phyloP scores from a whole-genome alignment of 1,284 basidiomycete species.

The Cerrena zonata region DNA sequence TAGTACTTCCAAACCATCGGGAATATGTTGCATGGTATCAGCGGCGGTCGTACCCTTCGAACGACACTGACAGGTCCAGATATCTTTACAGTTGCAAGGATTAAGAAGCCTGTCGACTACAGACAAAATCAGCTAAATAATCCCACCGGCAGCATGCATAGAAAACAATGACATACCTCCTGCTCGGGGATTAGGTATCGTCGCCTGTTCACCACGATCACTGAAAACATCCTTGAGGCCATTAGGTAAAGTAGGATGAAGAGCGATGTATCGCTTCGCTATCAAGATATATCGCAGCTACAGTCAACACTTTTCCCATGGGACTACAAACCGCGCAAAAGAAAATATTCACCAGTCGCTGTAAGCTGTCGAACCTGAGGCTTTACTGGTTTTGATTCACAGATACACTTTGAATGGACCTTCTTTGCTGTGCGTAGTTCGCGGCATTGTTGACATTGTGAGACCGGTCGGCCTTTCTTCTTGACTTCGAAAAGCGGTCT shows the following conservation, averaged over 20 bases:
- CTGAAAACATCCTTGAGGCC: slow-evolving; percentile 18
- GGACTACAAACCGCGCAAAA: too few relatives aligned
- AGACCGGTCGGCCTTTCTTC: slow-evolving; percentile 77
- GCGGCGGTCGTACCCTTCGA: slow-evolving; percentile 17
- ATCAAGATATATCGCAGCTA: too few relatives aligned
- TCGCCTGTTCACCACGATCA: background rate
- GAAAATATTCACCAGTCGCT: slow-evolving; percentile 10
- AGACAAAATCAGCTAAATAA: slow-evolving; percentile 7
- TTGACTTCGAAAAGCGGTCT: slow-evolving; percentile 75
- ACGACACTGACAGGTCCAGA: slow-evolving; percentile 52
- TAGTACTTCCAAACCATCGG: slow-evolving; percentile 38
- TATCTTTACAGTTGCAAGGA: slow-evolving; percentile 55
- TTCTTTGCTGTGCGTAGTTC: slow-evolving; percentile 71
- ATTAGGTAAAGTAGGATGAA: slow-evolving; percentile 26
- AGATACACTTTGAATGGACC: slow-evolving; percentile 65
- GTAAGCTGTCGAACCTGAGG: slow-evolving; percentile 11
- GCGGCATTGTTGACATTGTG: slow-evolving; percentile 73
- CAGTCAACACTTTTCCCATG: too few relatives aligned
- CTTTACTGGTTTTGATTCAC: slow-evolving; percentile 20
- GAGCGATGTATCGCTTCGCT: slow-evolving; percentile 20
- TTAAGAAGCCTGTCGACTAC: slow-evolving; percentile 38
- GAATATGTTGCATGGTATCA: slow-evolving; percentile 7
- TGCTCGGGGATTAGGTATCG: slow-evolving; percentile 9
- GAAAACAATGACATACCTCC: slow-evolving; percentile 8
- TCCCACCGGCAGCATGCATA: slow-evolving; percentile 1